These are phyloP conservation scores for Ascomycota sp. DNA, from an alignment of 2,329 filamentous ascomycete species.

Conservation along the genomic window DNA sequence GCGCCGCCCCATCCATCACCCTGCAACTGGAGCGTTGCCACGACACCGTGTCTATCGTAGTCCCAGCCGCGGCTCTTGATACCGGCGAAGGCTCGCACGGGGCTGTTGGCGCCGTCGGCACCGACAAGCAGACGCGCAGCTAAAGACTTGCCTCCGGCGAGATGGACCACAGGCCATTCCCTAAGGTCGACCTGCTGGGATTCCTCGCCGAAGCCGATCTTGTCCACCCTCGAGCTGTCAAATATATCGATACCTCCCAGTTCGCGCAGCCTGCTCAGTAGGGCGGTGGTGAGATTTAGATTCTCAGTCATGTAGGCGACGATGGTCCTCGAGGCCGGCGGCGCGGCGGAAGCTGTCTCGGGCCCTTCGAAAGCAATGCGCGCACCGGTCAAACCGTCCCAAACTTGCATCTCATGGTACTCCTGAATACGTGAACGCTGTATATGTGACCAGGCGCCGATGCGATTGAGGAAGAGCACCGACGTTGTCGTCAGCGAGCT, in stretches of 20 bases:
- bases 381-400: slow-evolving; percentile 79
- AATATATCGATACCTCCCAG: slow-evolving; percentile 48
- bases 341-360: slow-evolving; percentile 19
- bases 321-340: too few relatives aligned
- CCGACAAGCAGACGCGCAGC: slow-evolving; percentile 71
- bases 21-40: slow-evolving; percentile 63
- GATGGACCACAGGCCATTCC: slow-evolving; percentile 65
- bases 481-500: slow-evolving; percentile 83
- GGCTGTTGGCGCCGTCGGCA: slow-evolving; percentile 85
- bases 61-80: slow-evolving; percentile 83
- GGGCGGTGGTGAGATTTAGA: slow-evolving; percentile 58
- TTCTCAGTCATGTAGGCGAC: slow-evolving; percentile 98
- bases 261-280: slow-evolving; percentile 49
- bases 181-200: slow-evolving; percentile 51
- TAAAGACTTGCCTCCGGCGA: slow-evolving; percentile 44
- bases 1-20: slow-evolving; percentile 31
- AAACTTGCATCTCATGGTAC: slow-evolving; percentile 94
- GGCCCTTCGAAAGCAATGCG: slow-evolving; percentile 73
- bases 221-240: slow-evolving; percentile 54
- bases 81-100: slow-evolving; percentile 69
- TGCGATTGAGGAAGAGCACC: slow-evolving; percentile 56
- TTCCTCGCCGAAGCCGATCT: slow-evolving; percentile 53
- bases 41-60: slow-evolving; percentile 72
- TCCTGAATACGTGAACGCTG: slow-evolving; percentile 52
- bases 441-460: slow-evolving; percentile 69